These are phyloP conservation scores for Nannizziopsis arthrosporioides DNA, from an alignment of 2,329 filamentous ascomycete species.

Conservation along the genomic window DNA sequence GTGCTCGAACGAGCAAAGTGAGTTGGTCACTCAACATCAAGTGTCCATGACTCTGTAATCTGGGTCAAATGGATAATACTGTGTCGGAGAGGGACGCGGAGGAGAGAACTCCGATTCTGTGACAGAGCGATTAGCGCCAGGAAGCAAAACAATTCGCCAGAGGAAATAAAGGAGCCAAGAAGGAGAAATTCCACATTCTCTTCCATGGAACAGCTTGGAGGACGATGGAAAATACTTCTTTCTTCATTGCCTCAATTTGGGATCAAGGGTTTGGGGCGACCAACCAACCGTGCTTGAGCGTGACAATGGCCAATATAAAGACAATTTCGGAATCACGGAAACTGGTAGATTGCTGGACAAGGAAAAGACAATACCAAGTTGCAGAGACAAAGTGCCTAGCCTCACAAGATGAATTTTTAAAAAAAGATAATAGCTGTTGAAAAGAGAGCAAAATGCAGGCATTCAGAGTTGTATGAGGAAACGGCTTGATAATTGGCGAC, in stretches of 20 bases:
- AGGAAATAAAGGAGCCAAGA: background rate
- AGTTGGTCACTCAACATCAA: conserved; percentile 33
- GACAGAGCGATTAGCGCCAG: background rate
- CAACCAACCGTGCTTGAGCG: background rate
- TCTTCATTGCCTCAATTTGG: background rate
- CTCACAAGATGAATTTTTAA: conserved; percentile 1
- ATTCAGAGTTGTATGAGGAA: conserved; percentile 4
- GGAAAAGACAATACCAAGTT: background rate
- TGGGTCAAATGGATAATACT: background rate
- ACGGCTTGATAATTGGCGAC: conserved; percentile 6
- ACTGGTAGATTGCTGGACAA: conserved; percentile 1
- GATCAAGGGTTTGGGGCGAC: background rate
- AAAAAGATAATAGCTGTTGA: conserved; percentile 3
- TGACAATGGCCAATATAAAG: background rate
- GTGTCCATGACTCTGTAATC: conserved; percentile 20
- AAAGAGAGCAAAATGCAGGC: background rate
- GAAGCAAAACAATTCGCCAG: background rate
- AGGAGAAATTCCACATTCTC: background rate
- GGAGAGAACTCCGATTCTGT: background rate
- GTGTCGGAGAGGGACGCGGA: background rate
- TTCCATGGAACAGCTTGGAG: background rate
- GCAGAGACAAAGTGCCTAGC: background rate
- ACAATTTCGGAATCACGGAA: background rate
- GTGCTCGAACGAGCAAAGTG: conserved; percentile 31
- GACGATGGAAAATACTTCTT: background rate